Base-by-base conservation (phyloP, 2,329 filamentous ascomycete genomes). In the Tolypocladium inflatum region DNA sequence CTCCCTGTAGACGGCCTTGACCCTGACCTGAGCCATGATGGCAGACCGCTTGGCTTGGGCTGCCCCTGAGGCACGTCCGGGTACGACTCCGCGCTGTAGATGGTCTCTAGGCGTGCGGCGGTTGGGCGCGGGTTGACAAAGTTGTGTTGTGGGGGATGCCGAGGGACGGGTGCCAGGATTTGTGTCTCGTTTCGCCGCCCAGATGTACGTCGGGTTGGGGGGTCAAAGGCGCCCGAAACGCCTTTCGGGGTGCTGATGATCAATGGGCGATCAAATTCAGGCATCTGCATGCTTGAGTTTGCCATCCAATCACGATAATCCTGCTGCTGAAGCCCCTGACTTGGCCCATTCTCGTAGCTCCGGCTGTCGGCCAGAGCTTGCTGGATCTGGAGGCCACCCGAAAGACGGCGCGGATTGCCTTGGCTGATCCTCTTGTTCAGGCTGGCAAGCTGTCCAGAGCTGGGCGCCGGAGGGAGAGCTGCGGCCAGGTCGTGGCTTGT, bases 171-270 rank as follows among this genome's bases (percentile, higher is more conserved):
- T 0, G 81, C 79, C 26, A 82, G 66, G 50, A 85, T 76, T 2
- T 77, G 74, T 1, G 77, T 74, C 42, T 79, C 79, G 2, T 67
- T 66, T 21, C 68, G 67, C 15, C 65, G 67, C 17, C 66, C 64
- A n/a, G 70, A 70, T 21, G 65, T 65, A 37, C 66, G 69, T 13
- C 70, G 70, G 7, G 64, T 65, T 2, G 78, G 77, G 2, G 71
- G 64, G 58, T 84, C 81, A 61, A 77, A 82, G 1, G 77, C 80
- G 3, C 82, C 82, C 0, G 75, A 71, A 10, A 84, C 75, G 19
- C 82, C 82, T 11, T 71, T 76, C 1, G 82, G 82, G 4, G 82
- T 85, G 67, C 82, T 85, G 67, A 85, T 84, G 57, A 85, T 85
- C 33, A 85, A 73, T 4, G 82, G 81, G 56, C 79, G 77, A 42